phyloP scores from a whole-genome alignment of 768 basidiomycete genomes.

The Kwoniella dendrophila region DNA sequence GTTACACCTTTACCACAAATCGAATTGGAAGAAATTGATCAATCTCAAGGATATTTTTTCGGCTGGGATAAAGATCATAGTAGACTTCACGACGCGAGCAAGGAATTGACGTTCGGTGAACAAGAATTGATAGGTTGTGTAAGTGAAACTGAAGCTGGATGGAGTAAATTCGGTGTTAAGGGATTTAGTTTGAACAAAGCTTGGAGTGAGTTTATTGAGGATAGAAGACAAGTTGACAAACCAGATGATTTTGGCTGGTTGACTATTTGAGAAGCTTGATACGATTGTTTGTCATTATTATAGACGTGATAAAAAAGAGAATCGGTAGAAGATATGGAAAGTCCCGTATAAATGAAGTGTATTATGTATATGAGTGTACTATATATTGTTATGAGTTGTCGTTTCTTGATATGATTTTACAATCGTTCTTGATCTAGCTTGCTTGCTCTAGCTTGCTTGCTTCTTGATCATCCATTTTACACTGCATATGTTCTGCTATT shows the following conservation, averaged over 20 bases:
- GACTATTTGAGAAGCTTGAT: background rate
- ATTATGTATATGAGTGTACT: no score
- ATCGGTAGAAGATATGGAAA: no score
- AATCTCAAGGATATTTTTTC: background rate
- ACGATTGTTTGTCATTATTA: no score
- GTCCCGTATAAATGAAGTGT: no score
- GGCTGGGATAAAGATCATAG: background rate
- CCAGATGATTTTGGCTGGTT: slow-evolving; percentile 1
- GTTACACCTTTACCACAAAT: slow-evolving; percentile 9
- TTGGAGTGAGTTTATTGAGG: background rate
- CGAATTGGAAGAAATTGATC: background rate
- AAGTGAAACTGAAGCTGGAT: slow-evolving; percentile 11
- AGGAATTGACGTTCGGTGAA: no score
- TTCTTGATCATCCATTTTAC: no score
- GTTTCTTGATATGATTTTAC: no score
- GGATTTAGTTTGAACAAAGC: background rate
- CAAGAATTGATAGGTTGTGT: background rate
- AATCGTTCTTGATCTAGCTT: no score
- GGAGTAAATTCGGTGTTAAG: background rate
- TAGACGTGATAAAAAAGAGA: no score
- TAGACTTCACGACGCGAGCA: background rate
- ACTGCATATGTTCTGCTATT: no score
- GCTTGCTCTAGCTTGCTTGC: no score
- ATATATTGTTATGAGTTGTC: no score
- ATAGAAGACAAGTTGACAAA: background rate